Base-by-base conservation (phyloP, 192 early-diverging fungal genomes). In the Dissophora globulifera region DNA sequence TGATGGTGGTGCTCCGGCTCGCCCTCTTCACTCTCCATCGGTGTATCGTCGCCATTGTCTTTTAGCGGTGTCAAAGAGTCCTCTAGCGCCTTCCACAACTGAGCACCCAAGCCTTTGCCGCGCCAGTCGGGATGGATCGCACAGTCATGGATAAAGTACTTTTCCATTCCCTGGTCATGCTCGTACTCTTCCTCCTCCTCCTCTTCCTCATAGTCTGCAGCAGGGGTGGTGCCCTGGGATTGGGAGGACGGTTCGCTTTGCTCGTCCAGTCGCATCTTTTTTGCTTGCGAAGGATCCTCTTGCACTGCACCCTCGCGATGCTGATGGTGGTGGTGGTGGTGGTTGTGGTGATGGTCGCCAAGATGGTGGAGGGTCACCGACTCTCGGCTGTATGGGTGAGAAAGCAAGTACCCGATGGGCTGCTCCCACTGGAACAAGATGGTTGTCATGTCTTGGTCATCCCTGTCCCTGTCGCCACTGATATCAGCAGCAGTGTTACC, bases 341-440 rank as follows among this genome's bases (percentile, higher is more conserved):
- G 25, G n/a, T 6, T 29, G 29, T 13, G 32, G 22, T 22, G 27
- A 0, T 2, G 11, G 47, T 25, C 45, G 12, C 59, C 46, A 19
- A 76, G n/a, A 30, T 47, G 72, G 32, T 76, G 72, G 13, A 76
- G 30, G 1, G 50, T 62, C 26, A 57, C 46, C 5, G 72, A 55
- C 20, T 76, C 63, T 20, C 58, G 63, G 38, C 46, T 62, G 47
- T 67, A 76, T 0, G 72, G 72, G 22, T 76, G 72, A 6, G 72
- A 76, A 13, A 76, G 20, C 6, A 76, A 20, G n/a, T 76, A 76
- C 9, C 72, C 72, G 27, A 76, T 47, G 7, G 72, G 72, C 19
- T 76, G 23, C 16, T 76, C 72, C 72, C 72, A 76, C 19, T 76
- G 72, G 30, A 67, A 76, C 50, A 76, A 31, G 27, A 76, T 12